Conservation (phyloP, 805 yeast species). For the Komagataella phaffii region DNA sequence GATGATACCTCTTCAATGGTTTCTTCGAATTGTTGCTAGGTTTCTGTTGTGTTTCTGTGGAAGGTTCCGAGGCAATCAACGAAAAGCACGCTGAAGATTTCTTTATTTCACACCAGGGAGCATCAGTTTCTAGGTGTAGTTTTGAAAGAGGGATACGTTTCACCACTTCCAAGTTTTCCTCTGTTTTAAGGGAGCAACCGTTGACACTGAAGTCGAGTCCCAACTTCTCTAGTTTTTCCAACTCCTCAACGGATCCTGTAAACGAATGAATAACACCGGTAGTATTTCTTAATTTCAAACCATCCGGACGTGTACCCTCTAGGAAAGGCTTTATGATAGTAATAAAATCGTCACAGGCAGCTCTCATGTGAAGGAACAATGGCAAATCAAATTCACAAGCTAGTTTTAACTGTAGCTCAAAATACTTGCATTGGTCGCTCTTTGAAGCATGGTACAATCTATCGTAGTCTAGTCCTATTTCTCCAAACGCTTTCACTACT, state of each 20-base stretch:
- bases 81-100: slow-evolving; percentile 59
- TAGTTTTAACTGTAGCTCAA: slow-evolving; percentile 60
- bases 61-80: slow-evolving; percentile 25
- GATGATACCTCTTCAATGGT: slow-evolving; percentile 23
- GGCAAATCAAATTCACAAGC: slow-evolving; percentile 53
- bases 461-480: slow-evolving; percentile 91
- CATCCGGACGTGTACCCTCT: slow-evolving; percentile 21
- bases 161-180: slow-evolving; percentile 59
- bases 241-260: slow-evolving; percentile 67
- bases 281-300: slow-evolving; percentile 15
- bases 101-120: slow-evolving; percentile 97
- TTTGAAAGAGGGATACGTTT: slow-evolving; percentile 52
- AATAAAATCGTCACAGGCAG: slow-evolving; percentile 70
- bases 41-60: slow-evolving; percentile 35
- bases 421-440: slow-evolving; percentile 54
- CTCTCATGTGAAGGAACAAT: slow-evolving; percentile 81
- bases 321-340: slow-evolving; percentile 50
- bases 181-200: slow-evolving; percentile 82
- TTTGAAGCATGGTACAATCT: slow-evolving; percentile 64
- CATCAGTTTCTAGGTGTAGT: slow-evolving; percentile 83
- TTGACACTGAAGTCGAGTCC: slow-evolving; percentile 74
- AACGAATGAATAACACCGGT: slow-evolving; percentile 92
- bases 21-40: slow-evolving; percentile 7
- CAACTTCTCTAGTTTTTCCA: slow-evolving; percentile 36
- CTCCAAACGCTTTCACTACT: slow-evolving; percentile 77